Conservation (phyloP, 768 basidiomycete genomes). For the Leccinum subgranulosum region DNA sequence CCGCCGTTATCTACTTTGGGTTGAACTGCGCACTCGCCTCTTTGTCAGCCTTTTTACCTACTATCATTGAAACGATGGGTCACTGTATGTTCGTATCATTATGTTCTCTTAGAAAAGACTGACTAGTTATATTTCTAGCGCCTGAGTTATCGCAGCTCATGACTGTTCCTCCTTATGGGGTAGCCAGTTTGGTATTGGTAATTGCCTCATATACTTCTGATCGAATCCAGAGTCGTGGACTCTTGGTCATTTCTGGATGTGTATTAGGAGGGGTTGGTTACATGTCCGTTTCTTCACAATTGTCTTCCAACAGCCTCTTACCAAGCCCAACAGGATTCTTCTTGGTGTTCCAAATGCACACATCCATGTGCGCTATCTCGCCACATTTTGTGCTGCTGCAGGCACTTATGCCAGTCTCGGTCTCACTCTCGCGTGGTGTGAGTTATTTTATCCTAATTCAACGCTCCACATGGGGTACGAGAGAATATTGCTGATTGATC, state of each 20-base stretch:
- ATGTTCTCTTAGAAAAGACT: not conserved
- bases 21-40: constrained; percentile 49
- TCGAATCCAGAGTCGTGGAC: no score
- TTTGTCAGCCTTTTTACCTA: constrained; percentile 51
- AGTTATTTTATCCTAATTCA: constrained; percentile 9
- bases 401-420: constrained; percentile 46
- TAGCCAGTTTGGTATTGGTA: no score
- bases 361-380: constrained; percentile 40
- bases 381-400: constrained; percentile 44
- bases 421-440: constrained; percentile 48
- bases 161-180: no score
- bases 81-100: constrained; percentile 32
- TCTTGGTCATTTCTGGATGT: no score
- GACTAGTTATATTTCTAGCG: not conserved
- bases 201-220: no score
- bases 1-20: constrained; percentile 47
- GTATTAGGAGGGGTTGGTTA: no score
- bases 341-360: constrained; percentile 30
- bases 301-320: not conserved
- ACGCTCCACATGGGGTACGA: not conserved
- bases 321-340: constrained; percentile 25
- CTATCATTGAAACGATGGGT: constrained; percentile 51
- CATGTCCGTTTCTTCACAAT: no score
- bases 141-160: no score
- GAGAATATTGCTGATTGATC: not conserved